Percentiles rank a stretch among this genome's conserved stretches.
These are phyloP conservation scores for Oryza punctata DNA, from an alignment of 176 grass and related monocot genomes.

Conservation along the genomic window DNA sequence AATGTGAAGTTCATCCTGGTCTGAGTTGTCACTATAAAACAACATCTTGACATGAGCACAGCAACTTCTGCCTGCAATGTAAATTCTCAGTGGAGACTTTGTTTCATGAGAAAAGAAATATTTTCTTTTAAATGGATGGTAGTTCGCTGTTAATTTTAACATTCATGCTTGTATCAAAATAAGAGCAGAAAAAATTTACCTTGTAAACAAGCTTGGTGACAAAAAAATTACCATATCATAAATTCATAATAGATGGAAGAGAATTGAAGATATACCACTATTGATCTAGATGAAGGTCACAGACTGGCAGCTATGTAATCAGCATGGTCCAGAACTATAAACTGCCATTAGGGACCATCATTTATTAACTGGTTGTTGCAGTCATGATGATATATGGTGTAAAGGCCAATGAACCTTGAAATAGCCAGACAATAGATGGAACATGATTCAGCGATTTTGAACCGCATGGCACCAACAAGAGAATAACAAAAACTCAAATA, in stretches of 20 bases:
- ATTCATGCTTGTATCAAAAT: background rate
- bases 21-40: background rate
- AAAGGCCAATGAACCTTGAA: background rate
- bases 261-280: too few species aligned
- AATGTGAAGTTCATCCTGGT: background rate
- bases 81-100: background rate
- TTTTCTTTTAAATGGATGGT: background rate
- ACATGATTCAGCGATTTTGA: background rate
- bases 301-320: background rate
- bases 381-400: background rate
- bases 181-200: background rate
- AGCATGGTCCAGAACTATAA: background rate
- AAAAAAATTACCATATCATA: background rate
- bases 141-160: background rate
- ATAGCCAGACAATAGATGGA: slow-evolving; percentile 1
- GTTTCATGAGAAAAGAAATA: background rate
- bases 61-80: background rate
- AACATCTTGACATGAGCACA: background rate
- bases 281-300: background rate
- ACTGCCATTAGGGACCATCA: background rate
- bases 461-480: background rate
- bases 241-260: background rate
- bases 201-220: background rate
- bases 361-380: background rate
- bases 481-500: background rate